Evolutionary conservation across 768 basidiomycete genomes (phyloP).

Genomic region (Podaxis rugospora): DNA sequence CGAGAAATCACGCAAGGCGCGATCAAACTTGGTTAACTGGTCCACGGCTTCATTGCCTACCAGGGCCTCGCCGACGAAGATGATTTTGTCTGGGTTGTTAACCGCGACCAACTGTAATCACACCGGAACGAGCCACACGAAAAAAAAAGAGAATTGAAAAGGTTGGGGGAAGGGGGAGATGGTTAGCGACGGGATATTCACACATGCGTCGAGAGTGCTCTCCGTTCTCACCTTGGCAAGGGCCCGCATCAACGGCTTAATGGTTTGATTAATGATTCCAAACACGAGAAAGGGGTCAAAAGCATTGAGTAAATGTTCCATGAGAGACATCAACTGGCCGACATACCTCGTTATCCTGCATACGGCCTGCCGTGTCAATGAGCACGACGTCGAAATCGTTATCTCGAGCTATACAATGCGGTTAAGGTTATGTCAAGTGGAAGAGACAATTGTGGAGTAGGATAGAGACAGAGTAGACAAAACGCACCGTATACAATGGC

Average conservation of each 20-base stretch:
- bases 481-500: slow-evolving; percentile 82
- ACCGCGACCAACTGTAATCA: slow-evolving; percentile 72
- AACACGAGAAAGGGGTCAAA: neutral
- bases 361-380: slow-evolving; percentile 96
- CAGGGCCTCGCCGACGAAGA: slow-evolving; percentile 97
- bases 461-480: neutral
- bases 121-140: neutral
- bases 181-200: neutral
- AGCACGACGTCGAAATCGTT: slow-evolving; percentile 94
- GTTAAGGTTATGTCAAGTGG: slow-evolving; percentile 3
- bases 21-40: slow-evolving; percentile 95
- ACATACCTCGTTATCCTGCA: slow-evolving; percentile 97
- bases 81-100: slow-evolving; percentile 94
- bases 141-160: neutral
- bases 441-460: neutral
- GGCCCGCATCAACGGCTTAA: slow-evolving; percentile 91
- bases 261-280: neutral
- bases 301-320: slow-evolving; percentile 4
- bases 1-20: slow-evolving; percentile 89
- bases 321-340: slow-evolving; percentile 14
- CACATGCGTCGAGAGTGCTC: neutral
- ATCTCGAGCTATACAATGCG: slow-evolving; percentile 58
- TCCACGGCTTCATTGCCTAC: slow-evolving; percentile 99
- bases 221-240: slow-evolving; percentile 72
- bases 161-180: slow-evolving; percentile 3